These are phyloP conservation scores for Apium graveolens DNA, from an alignment of 129 eudicot genomes.

Conservation along the genomic window DNA sequence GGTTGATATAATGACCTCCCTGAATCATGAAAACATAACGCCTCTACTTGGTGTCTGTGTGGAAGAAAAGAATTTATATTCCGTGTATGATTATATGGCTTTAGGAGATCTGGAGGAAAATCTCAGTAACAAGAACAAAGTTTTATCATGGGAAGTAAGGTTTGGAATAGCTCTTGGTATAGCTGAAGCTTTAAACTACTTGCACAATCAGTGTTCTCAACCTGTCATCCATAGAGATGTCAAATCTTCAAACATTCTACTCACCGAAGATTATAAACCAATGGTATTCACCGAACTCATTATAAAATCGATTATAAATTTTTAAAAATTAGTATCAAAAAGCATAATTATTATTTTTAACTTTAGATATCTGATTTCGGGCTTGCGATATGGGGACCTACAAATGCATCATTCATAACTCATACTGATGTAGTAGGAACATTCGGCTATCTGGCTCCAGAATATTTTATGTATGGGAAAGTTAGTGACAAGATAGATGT, in stretches of 20 bases:
- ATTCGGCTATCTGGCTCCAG: constrained; percentile 95
- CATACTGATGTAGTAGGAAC: constrained; percentile 85
- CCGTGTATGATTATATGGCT: constrained; percentile 70
- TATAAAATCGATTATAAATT: not conserved
- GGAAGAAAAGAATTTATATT: constrained; percentile 60
- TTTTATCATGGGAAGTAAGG: constrained; percentile 70
- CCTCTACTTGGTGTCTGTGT: constrained; percentile 78
- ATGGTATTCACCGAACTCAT: constrained; percentile 34
- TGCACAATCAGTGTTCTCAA: constrained; percentile 60
- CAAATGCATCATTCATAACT: constrained; percentile 48
- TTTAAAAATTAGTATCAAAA: not conserved
- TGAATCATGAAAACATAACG: constrained; percentile 65
- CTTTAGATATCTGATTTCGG: constrained; percentile 84
- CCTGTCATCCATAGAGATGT: constrained; percentile 85
- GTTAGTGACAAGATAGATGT: constrained; percentile 91
- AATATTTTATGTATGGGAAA: constrained; percentile 97
- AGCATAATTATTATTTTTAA: constrained; percentile 3
- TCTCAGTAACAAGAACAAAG: constrained; percentile 34
- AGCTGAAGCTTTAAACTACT: constrained; percentile 77
- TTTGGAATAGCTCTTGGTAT: constrained; percentile 57
- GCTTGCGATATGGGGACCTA: constrained; percentile 86
- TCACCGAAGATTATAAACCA: constrained; percentile 64
- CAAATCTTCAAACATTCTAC: constrained; percentile 92
- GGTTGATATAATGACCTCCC: constrained; percentile 73
- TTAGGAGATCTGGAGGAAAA: constrained; percentile 85